Evolutionary conservation across 2,329 filamentous ascomycete species (phyloP), one percentile per base, ranked within the genome.

Genomic region (Xenosphaeropsis pyriputrescens): DNA sequence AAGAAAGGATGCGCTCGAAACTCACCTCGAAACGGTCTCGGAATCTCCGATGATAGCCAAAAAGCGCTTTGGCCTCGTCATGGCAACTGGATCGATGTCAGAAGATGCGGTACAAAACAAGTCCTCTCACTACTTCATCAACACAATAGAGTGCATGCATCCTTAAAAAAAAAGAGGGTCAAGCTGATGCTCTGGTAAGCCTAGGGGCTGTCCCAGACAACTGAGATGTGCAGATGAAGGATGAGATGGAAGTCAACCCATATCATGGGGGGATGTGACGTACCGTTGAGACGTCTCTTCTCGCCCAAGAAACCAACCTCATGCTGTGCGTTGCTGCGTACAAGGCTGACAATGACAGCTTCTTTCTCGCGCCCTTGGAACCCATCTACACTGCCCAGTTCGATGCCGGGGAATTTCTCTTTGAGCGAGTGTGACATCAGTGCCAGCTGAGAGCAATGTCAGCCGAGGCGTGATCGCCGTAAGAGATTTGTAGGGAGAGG

Each of bases 291-390:
- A 44, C 91, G 72, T 45, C 91, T 72, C 67, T 88, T 93, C 61
- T 98, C 91, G 12, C 76, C 85, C 29, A 98, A 62, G 53, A 98
- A 98, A 8, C 91, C 91, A 12, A 96, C 88, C 56, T 96, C 86
- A 36, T 79, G 75, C 35, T 86, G 74, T 5, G 75, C 47, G 55
- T 98, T 98, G 59, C 88, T 95, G 47, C 91, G 72, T 40, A 98
- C 91, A n/a, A 96, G 70, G 57, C 81, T 93, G 37, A 98, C 79
- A 30, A 98, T 72, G 13, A 98, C 79, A 2, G 85, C 91, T 58
- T 98, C 91, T 59, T 98, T 98, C 59, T 98, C 91, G 14, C 91
- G 75, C 26, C 91, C 91, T 58, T 98, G 91, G 56, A 98, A 98
- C 2, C 89, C 91, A 57, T 98, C 91, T 2, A 98, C 85, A 50